A percentile compares a stretch with the other conserved stretches of the same genome.
Evolutionary conservation across 495 filamentous ascomycete species (phyloP).

Genomic region (Talaromyces stipitatus): DNA sequence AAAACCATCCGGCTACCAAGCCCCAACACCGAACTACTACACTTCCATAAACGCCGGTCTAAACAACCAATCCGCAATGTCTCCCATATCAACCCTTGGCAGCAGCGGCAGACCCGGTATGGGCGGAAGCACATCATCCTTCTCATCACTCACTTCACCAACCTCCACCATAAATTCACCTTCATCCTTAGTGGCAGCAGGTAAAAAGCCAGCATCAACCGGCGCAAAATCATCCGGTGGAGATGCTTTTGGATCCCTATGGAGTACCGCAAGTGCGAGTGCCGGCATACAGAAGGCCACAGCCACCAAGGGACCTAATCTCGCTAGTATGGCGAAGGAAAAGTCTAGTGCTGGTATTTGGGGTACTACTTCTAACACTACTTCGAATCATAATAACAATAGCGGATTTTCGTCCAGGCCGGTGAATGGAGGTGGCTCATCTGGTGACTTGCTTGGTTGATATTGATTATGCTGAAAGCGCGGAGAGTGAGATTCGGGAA

Average conservation of each 20-base stretch:
- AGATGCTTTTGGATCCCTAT: slow-evolving; percentile 85
- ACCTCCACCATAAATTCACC: slow-evolving; percentile 14
- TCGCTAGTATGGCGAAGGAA: slow-evolving; percentile 91
- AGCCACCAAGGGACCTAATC: slow-evolving; percentile 59
- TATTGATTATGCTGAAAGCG: neutral
- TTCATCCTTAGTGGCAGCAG: slow-evolving; percentile 16
- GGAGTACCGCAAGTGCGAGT: slow-evolving; percentile 68
- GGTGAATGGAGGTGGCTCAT: slow-evolving; percentile 32
- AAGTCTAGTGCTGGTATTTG: slow-evolving; percentile 92
- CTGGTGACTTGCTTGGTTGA: slow-evolving; percentile 63
- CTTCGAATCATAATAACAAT: slow-evolving; percentile 3
- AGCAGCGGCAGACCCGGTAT: slow-evolving; percentile 20
- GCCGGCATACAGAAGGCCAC: slow-evolving; percentile 72
- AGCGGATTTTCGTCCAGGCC: slow-evolving; percentile 13
- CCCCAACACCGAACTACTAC: slow-evolving; percentile 85
- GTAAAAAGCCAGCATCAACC: slow-evolving; percentile 42
- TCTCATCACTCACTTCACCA: slow-evolving; percentile 24
- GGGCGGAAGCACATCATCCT: slow-evolving; percentile 27
- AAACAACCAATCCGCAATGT: slow-evolving; percentile 1
- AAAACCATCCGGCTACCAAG: slow-evolving; percentile 64
- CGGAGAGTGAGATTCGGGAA: neutral
- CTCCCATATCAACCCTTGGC: slow-evolving; percentile 16
- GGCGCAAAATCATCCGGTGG: slow-evolving; percentile 50
- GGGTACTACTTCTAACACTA: slow-evolving; percentile 49
- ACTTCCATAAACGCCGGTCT: slow-evolving; percentile 56